These are phyloP conservation scores for Morella rubra DNA, from an alignment of 306 rosid species.

Conservation along the genomic window DNA sequence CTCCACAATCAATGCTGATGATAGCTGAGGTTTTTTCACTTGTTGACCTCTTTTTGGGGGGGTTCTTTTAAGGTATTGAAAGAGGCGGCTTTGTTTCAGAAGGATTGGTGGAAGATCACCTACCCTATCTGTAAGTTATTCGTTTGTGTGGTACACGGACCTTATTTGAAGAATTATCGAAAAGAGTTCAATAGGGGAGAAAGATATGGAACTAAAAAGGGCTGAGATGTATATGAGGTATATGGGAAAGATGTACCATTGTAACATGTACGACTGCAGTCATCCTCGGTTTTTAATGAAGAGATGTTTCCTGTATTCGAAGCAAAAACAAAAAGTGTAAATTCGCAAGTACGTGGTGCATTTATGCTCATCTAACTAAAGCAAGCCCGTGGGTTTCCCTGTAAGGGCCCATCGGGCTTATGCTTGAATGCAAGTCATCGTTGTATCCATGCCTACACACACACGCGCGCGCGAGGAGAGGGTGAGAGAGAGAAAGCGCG, in stretches of 20 bases:
- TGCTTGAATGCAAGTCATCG: no score
- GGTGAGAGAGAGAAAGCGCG: no score
- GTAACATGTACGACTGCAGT: slow-evolving; percentile 48
- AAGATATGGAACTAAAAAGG: slow-evolving; percentile 11
- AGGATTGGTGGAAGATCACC: slow-evolving; percentile 91
- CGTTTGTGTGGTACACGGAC: slow-evolving; percentile 55
- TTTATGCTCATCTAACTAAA: no score
- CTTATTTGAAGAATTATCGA: slow-evolving; percentile 26
- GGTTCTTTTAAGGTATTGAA: slow-evolving; percentile 42
- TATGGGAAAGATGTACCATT: slow-evolving; percentile 40
- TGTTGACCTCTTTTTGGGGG: slow-evolving; percentile 36
- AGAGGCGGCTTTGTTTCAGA: slow-evolving; percentile 45
- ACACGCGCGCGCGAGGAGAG: no score
- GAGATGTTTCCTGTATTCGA: slow-evolving; percentile 56
- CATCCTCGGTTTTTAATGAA: slow-evolving; percentile 81
- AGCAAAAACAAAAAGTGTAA: neutral
- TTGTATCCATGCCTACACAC: no score
- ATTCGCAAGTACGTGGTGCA: no score
- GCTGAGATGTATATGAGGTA: slow-evolving; percentile 35
- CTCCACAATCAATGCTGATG: slow-evolving; percentile 34
- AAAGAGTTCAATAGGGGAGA: slow-evolving; percentile 25
- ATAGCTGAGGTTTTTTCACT: slow-evolving; percentile 41
- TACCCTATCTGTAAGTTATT: slow-evolving; percentile 58
- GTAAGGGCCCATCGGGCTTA: no score
- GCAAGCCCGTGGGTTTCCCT: no score